phyloP scores from a whole-genome alignment of 2,329 filamentous ascomycete species.

The Davidsoniella australis region DNA sequence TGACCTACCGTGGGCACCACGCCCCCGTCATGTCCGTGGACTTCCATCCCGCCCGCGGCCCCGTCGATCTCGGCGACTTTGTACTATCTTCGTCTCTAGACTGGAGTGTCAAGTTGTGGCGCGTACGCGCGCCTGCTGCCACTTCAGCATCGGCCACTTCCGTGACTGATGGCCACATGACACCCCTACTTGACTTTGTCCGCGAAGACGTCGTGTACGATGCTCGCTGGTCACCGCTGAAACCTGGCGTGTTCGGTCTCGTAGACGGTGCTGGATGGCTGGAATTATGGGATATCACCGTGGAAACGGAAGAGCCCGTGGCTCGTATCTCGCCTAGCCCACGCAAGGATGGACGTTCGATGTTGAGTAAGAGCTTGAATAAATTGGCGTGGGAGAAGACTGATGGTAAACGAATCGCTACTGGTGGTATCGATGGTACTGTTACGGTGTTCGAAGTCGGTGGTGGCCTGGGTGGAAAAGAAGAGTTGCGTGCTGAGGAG shows the following conservation, averaged over 20 bases:
- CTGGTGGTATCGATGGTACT: conserved; percentile 80
- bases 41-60: conserved; percentile 84
- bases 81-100: conserved; percentile 85
- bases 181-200: conserved; percentile 73
- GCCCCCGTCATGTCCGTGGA: conserved; percentile 92
- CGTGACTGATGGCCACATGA: conserved; percentile 35
- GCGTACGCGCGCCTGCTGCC: conserved; percentile 65
- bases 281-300: conserved; percentile 87
- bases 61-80: conserved; percentile 84
- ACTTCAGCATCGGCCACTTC: conserved; percentile 38
- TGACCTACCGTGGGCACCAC: conserved; percentile 77
- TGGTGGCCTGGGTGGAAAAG: conserved; percentile 63
- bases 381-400: conserved; percentile 86
- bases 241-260: conserved; percentile 83
- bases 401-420: conserved; percentile 73
- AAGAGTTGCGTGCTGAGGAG: conserved; percentile 68
- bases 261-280: conserved; percentile 86
- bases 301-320: conserved; percentile 83
- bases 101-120: conserved; percentile 97
- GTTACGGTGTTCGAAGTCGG: conserved; percentile 90
- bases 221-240: conserved; percentile 83
- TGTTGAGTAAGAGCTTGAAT: conserved; percentile 76
- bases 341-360: conserved; percentile 45
- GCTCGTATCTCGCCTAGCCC: conserved; percentile 58
- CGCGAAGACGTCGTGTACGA: conserved; percentile 96